Evolutionary conservation across 192 early-diverging fungal genomes (phyloP), one percentile per base, ranked within the genome.

Genomic region (Rhizophagus clarus): DNA sequence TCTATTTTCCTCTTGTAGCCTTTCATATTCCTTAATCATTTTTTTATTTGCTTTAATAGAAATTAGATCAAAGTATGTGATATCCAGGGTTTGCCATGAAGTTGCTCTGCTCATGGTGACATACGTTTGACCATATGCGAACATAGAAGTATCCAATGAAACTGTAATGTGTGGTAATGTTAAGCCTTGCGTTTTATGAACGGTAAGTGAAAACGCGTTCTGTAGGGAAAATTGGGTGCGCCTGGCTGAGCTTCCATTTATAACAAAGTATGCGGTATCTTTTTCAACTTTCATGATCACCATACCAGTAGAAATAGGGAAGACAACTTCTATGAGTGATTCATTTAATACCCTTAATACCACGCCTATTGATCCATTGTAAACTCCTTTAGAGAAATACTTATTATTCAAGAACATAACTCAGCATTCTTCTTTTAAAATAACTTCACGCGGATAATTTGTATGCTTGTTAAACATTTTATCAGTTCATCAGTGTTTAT

Each of bases 181-280:
- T 28, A 78, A 15, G 17, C 62, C 66, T 31, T 68, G 61, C 12
- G 49, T 78, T 77, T 77, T 77, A 3, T 77, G 66, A 7, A 77
- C 26, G 15, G 76, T 67, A 77, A 78, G 76, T 3, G 61, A 24
- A 66, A 77, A 77, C 31, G 40, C 56, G 66, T 63, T 77, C 24
- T 51, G 62, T 26, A 77, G 34, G 0, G 61, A 32, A 78, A 67
- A 78, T 61, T 78, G 70, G 0, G 26, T 74, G 5, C 26, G 42
- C 1, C 31, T 20, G 17, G 34, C 68, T 20, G 14, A 20, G 5
- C 0, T 1, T n/a, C 68, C 68, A 70, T 42, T 70, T 9, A 70
- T 0, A 6, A n/a, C 6, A 70, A 70, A 70, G 22, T 70, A n/a
- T 20, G n/a, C 3, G 0, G 15, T 42, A n/a, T 42, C 9, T 70